Base-by-base conservation (phyloP, 768 basidiomycete species). In the Lanmaoa rubissima region DNA sequence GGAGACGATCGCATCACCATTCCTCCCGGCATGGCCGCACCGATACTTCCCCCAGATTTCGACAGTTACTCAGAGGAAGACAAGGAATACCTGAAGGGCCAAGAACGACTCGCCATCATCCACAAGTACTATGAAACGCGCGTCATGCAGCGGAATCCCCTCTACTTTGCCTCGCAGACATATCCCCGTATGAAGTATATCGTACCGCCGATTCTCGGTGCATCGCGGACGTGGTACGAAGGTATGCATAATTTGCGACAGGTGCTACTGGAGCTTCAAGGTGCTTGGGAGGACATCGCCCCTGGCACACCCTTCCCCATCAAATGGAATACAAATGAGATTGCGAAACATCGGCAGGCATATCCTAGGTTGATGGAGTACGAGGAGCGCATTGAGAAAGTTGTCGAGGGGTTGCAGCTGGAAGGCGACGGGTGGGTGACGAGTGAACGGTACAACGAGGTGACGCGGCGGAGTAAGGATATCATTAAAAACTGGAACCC, bases 151-250 rank as follows among this genome's bases (percentile, higher is more conserved):
- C 51, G 31, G 2, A 19, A 56, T 17, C 36, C 51, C 12, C 35
- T 46, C 32, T 46, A 39, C 9, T 26, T 41, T 8, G 24, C 44
- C 3, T 39, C 31, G 5, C 44, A 39, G 38, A 36, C 36, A 4
- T 55, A 47, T 28, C 39, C 52, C 11, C 32, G 47, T 11, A 35
- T 41, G 6, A 32, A 54, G 21, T 16, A 40, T 12, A 21, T 47
- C 19, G 16, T 57, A 16, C 45, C 52, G 5, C 24, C 55, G 32
- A 47, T 54, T 14, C 45, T 57, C 21, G 17, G 52, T 5, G 52
- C 45, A 11, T 57, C 55, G 36, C 51, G 34, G 19, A 54, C 51
- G 32, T 57, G 55, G 45, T 54, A 47, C n/a, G 44, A 55, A 47
- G 55, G 55, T 2, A 41, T 47, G 52, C 24, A 57, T 39, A 14